phyloP scores from a whole-genome alignment of 2,329 filamentous ascomycete species.

The Domatiomyces globalis region DNA sequence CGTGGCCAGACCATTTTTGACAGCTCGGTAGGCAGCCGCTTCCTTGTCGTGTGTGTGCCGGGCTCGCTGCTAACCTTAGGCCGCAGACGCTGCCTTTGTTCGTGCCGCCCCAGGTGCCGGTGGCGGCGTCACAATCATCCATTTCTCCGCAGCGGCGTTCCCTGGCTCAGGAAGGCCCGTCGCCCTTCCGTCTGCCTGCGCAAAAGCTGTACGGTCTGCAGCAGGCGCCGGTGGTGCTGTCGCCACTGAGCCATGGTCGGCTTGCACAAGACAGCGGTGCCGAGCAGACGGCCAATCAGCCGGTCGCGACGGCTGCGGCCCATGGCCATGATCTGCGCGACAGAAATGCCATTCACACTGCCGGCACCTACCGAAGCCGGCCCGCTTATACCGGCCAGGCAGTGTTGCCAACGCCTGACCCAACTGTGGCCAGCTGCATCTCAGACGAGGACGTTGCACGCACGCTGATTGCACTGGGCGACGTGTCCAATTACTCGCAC shows the following conservation, averaged over 20 bases:
- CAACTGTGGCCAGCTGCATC: slow-evolving; percentile 92
- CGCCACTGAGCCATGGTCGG: slow-evolving; percentile 63
- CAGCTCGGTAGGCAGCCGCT: slow-evolving; percentile 66
- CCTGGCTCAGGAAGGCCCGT: slow-evolving; percentile 57
- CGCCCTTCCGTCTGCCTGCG: slow-evolving; percentile 57
- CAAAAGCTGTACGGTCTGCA: slow-evolving; percentile 57
- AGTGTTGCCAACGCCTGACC: slow-evolving; percentile 81
- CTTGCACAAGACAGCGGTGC: slow-evolving; percentile 24
- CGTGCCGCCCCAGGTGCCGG: slow-evolving; percentile 83
- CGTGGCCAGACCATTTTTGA: slow-evolving; percentile 90
- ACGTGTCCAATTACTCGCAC: slow-evolving; percentile 85
- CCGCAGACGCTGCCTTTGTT: slow-evolving; percentile 84
- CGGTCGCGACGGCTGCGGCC: slow-evolving; percentile 22
- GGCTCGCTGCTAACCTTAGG: slow-evolving; percentile 13
- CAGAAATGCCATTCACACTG: slow-evolving; percentile 26
- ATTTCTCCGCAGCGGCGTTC: slow-evolving; percentile 79
- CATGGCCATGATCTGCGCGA: slow-evolving; percentile 53
- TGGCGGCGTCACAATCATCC: slow-evolving; percentile 91
- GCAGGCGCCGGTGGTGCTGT: slow-evolving; percentile 54
- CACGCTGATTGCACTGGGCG: slow-evolving; percentile 88
- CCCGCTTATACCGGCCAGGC: slow-evolving; percentile 33
- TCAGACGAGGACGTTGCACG: slow-evolving; percentile 97
- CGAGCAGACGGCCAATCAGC: slow-evolving; percentile 9
- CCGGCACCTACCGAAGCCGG: slow-evolving; percentile 38
- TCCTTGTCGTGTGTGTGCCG: slow-evolving; percentile 4